Percentiles rank a stretch among this genome's conserved stretches.
These are phyloP conservation scores for Blastomyces parvus DNA, from an alignment of 2,329 filamentous ascomycete species.

Conservation along the genomic window DNA sequence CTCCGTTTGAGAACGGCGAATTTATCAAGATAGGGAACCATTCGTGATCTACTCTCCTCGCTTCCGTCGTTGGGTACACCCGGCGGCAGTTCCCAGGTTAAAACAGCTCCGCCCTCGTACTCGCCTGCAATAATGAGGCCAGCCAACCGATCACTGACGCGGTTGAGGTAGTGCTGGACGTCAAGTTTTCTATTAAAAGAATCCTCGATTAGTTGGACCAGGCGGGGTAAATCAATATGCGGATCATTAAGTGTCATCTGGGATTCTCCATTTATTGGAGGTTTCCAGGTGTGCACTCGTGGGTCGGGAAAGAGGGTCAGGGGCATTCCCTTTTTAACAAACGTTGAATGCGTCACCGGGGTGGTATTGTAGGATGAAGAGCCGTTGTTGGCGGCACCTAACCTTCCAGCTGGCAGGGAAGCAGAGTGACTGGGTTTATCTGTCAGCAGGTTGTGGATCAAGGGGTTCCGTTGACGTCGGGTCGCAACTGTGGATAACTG, in stretches of 20 bases:
- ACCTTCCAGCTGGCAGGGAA: constrained; percentile 66
- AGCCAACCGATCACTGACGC: constrained; percentile 72
- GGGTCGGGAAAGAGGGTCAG: constrained; percentile 73
- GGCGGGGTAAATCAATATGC: constrained; percentile 69
- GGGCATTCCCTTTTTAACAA: constrained; percentile 86
- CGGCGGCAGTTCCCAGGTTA: constrained; percentile 82
- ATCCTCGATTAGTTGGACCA: constrained; percentile 84
- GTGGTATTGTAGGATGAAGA: constrained; percentile 26
- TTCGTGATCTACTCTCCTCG: constrained; percentile 46
- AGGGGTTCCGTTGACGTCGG: constrained; percentile 61
- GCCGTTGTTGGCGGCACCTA: constrained; percentile 33
- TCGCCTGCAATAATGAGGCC: constrained; percentile 91
- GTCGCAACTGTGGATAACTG: constrained; percentile 44
- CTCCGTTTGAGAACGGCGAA: constrained; percentile 84
- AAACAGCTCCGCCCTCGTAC: constrained; percentile 88
- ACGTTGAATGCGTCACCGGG: constrained; percentile 55
- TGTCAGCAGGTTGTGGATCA: constrained; percentile 92
- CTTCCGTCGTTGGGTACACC: constrained; percentile 47
- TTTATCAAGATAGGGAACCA: constrained; percentile 93
- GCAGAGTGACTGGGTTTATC: constrained; percentile 91
- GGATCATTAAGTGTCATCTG: constrained; percentile 66
- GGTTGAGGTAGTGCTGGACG: constrained; percentile 66
- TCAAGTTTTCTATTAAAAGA: constrained; percentile 83
- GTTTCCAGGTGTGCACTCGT: constrained; percentile 55
- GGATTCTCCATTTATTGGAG: constrained; percentile 50